Evolutionary conservation across 352 stramenopile species (phyloP).

Genomic region (Pythium scleroteichum): DNA sequence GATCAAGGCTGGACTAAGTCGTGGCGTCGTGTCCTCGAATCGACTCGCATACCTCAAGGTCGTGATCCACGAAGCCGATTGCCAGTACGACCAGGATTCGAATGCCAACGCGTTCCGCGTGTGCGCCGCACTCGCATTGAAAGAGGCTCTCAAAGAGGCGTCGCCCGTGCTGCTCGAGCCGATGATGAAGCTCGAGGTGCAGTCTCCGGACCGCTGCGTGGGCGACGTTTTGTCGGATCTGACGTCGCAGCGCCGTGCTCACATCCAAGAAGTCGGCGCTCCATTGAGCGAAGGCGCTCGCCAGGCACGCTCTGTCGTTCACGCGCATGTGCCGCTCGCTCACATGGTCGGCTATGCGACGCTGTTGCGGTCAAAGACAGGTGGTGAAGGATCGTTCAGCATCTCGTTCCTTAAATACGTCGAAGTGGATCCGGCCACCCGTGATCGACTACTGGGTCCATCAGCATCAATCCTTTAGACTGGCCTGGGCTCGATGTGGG

Average conservation of each 20-base stretch:
- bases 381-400: conserved; percentile 77
- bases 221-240: conserved; percentile 80
- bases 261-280: conserved; percentile 65
- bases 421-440: conserved; percentile 52
- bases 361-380: conserved; percentile 72
- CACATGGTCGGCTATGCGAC: conserved; percentile 86
- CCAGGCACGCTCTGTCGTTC: conserved; percentile 54
- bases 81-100: conserved; percentile 63
- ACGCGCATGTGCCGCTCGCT: conserved; percentile 63
- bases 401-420: conserved; percentile 78
- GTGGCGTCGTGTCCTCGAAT: conserved; percentile 57
- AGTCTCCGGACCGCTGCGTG: conserved; percentile 56
- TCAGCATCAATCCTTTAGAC: neutral
- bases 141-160: conserved; percentile 56
- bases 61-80: conserved; percentile 56
- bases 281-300: conserved; percentile 25
- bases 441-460: conserved; percentile 37
- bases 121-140: conserved; percentile 51
- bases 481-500: neutral
- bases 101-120: conserved; percentile 68
- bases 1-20: conserved; percentile 51
- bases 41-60: conserved; percentile 71
- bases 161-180: conserved; percentile 67
- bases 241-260: conserved; percentile 63
- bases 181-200: conserved; percentile 77